Evolutionary conservation across 208 protist genomes (phyloP).

Genomic region (Leishmania turanica): DNA sequence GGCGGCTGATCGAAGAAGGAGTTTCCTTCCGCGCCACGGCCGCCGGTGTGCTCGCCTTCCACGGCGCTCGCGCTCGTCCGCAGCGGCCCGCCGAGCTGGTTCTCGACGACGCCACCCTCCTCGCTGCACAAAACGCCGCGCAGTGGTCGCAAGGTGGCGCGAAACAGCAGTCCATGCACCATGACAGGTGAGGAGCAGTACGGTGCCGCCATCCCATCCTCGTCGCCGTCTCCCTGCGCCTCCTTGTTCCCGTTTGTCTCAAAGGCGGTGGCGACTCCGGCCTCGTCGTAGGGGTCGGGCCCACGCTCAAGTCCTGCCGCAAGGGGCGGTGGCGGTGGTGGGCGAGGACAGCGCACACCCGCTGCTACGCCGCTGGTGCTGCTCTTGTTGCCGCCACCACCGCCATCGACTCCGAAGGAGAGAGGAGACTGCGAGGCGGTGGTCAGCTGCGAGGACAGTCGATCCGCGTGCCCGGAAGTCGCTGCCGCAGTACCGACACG

Average conservation of each 20-base stretch:
- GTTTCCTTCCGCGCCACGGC: not conserved
- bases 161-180: conserved; percentile 25
- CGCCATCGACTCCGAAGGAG: not conserved
- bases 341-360: conserved; percentile 1
- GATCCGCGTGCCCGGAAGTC: not conserved
- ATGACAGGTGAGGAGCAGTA: not conserved
- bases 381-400: not conserved
- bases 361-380: not conserved
- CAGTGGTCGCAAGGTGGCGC: conserved; percentile 36
- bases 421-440: not conserved
- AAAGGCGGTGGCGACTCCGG: not conserved
- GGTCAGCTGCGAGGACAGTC: conserved; percentile 6
- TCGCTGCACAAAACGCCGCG: conserved; percentile 31
- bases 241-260: not conserved
- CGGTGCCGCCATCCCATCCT: not conserved
- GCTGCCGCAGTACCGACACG: not conserved
- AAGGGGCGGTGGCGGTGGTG: conserved; percentile 1
- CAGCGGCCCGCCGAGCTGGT: conserved; percentile 18
- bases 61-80: not conserved
- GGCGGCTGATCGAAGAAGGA: not conserved
- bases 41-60: not conserved
- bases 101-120: conserved; percentile 36
- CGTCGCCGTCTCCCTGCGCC: not conserved
- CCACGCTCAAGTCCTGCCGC: not conserved
- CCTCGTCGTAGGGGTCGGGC: not conserved